These are phyloP conservation scores for Barnettozyma botsteinii DNA, from an alignment of 805 yeast species.

Conservation along the genomic window DNA sequence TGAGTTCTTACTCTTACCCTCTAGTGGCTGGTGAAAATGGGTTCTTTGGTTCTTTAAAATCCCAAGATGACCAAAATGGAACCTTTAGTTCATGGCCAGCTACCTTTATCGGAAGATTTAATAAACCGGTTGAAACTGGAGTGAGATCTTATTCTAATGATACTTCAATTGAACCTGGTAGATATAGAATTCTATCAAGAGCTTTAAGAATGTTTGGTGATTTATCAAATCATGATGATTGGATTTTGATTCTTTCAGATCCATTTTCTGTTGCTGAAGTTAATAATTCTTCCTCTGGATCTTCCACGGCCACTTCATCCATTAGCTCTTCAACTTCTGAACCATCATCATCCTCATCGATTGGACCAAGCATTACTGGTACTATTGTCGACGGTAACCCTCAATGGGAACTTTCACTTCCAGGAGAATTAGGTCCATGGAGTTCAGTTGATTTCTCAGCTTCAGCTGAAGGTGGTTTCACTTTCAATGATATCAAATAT, in stretches of 20 bases:
- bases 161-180: conserved; percentile 10
- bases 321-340: background rate
- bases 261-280: conserved; percentile 5
- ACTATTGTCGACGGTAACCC: background rate
- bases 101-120: conserved; percentile 1
- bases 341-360: background rate
- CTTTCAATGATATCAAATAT: background rate
- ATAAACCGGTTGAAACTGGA: background rate
- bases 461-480: background rate
- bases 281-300: too few species aligned
- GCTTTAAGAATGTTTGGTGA: conserved; percentile 11
- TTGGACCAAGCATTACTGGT: background rate
- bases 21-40: conserved; percentile 10
- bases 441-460: conserved; percentile 1
- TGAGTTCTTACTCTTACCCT: conserved; percentile 3
- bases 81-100: conserved; percentile 6
- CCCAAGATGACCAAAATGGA: background rate
- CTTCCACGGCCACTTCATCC: too few species aligned
- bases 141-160: conserved; percentile 10
- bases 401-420: conserved; percentile 2
- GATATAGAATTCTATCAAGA: conserved; percentile 10
- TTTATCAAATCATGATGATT: conserved; percentile 4
- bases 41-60: conserved; percentile 7
- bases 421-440: conserved; percentile 7
- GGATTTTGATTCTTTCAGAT: conserved; percentile 8